Base-by-base conservation (phyloP, 257 asterid species). In the Ajuga chamaepitys region DNA sequence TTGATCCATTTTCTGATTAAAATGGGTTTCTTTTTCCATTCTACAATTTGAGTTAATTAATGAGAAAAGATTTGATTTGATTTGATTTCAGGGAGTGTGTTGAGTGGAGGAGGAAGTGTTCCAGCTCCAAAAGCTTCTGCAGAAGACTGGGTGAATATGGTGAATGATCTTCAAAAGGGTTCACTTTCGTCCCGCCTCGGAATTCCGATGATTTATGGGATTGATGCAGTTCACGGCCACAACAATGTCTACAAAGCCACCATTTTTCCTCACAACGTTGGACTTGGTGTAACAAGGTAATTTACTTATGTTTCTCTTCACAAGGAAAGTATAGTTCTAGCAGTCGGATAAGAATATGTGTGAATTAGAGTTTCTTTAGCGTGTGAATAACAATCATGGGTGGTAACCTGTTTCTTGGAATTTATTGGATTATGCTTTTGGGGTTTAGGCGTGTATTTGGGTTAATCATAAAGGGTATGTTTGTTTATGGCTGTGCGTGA, bases 211-310 rank as follows among this genome's bases (percentile, higher is more conserved):
- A 75, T 87, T 37, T 84, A 87, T 58, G 91, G 91, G 45, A 80
- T 84, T 26, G 95, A 87, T 70, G 91, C 95, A 7, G 79, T 87
- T 58, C 95, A 87, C 21, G 95, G 95, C 51, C 91, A 84, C 81
- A 87, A 84, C 78, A 84, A 80, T 68, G 95, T 84, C 34, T 84
- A 87, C 21, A 74, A 75, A 14, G 89, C 95, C 0, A 87, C 95
- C 22, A 67, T 87, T 48, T 87, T 80, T 12, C 95, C 95, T 70
- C 95, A 87, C 83, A 87, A 87, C 70, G 83, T 87, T 61, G 95
- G 95, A 4, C 89, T 87, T 65, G 95, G 95, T 35, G 95, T 74
- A 67, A 87, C 95, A 25, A 84, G 95, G 95, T 78, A 81, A 75
- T 72, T 37, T 35, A 13, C 3, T 4, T 2, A 9, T 56, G 9